Percentiles rank a stretch among this genome's conserved stretches.
These are phyloP conservation scores for Zygoascus bituminiphila DNA, from an alignment of 805 yeast species.

Conservation along the genomic window DNA sequence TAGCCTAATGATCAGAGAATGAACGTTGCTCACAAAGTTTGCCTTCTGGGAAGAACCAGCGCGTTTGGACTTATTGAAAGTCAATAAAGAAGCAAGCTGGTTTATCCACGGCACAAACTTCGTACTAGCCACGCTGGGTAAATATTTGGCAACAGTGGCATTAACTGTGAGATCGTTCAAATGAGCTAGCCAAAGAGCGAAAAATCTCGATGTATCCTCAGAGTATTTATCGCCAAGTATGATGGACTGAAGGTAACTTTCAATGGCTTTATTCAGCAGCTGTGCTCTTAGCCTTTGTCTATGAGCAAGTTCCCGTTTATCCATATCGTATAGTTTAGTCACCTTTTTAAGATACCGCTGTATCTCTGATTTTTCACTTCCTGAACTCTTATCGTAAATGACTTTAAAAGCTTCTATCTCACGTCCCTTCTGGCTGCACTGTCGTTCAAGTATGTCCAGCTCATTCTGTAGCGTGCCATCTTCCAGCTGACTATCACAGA, in stretches of 20 bases:
- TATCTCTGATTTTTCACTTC: background rate
- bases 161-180: slow-evolving; percentile 40
- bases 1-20: slow-evolving; percentile 38
- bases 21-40: slow-evolving; percentile 49
- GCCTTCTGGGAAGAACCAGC: slow-evolving; percentile 36
- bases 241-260: slow-evolving; percentile 52
- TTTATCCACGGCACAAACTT: slow-evolving; percentile 74
- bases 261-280: slow-evolving; percentile 47
- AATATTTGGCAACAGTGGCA: slow-evolving; percentile 30
- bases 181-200: slow-evolving; percentile 75
- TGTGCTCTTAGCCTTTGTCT: background rate
- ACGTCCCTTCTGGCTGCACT: slow-evolving; percentile 28
- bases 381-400: slow-evolving; percentile 20
- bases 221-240: slow-evolving; percentile 36
- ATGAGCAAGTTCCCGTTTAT: background rate
- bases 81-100: slow-evolving; percentile 67
- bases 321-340: slow-evolving; percentile 1
- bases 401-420: slow-evolving; percentile 42
- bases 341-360: background rate
- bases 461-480: slow-evolving; percentile 38
- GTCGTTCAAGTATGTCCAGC: slow-evolving; percentile 33
- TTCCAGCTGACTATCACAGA: slow-evolving; percentile 60
- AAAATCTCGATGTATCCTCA: slow-evolving; percentile 63
- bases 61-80: slow-evolving; percentile 15
- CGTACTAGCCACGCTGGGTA: slow-evolving; percentile 43